Evolutionary conservation across 495 filamentous ascomycete genomes (phyloP), one percentile per base, ranked within the genome.

Genomic region (Chaetomium tenue): DNA sequence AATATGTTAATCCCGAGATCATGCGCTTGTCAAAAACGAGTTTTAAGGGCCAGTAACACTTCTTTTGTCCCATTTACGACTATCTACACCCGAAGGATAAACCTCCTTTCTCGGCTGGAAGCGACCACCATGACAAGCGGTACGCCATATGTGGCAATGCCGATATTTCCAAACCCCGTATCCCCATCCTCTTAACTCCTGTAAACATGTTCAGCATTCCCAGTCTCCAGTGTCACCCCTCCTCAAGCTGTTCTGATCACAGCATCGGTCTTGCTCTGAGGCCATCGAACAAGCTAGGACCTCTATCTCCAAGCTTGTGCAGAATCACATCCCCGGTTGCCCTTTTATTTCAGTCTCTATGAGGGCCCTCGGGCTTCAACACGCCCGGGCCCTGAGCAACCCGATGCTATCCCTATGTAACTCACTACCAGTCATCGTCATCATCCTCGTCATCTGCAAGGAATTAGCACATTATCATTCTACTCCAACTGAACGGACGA

Each of bases 381-480:
- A 44, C 40, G 16, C 40, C 40, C 1, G 13, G 16, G 13, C 40
- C 40, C 13, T 44, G 9, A 30, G 8, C 54, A 57, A 42, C 53
- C n/a, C 13, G 53, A 40, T 42, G 23, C 23, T 12, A 33, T 22
- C 5, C 33, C 40, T 20, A 22, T 23, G 26, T 26, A 13, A 23
- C 8, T 28, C 3, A 52, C 70, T 81, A 87, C 89, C 89, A 91
- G 75, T 92, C 89, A 68, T 93, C 89, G 60, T 89, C 84, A 69
- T 91, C 88, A 74, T 88, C 86, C 72, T 93, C 90, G 70, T 93
- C 90, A 79, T 93, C 87, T 90, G 62, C 40, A 30, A 51, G 16
- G 30, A 40, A 63, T 77, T 59, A 77, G 64, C 65, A 37, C 11
- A 6, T 6, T 37, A 71, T 75, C 65, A 74, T 71, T 26, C 3